A percentile compares a stretch with the other conserved stretches of the same genome.
These are phyloP conservation scores for Microdochium paspali DNA, from an alignment of 2,329 filamentous ascomycete species.

Conservation along the genomic window DNA sequence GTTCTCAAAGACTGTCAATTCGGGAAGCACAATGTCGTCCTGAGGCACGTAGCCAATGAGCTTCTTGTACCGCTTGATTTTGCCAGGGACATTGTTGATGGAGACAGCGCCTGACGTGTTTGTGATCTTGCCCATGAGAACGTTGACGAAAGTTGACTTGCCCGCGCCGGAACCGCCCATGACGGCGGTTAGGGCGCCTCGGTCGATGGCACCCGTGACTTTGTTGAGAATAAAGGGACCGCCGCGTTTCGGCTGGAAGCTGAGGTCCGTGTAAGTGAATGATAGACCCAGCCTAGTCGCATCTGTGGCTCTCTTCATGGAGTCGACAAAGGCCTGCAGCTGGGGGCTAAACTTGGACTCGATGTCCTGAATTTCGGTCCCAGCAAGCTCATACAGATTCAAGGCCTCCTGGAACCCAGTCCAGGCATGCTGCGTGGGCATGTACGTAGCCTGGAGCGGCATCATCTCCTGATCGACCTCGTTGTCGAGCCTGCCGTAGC, in stretches of 20 bases:
- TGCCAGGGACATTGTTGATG: slow-evolving; percentile 40
- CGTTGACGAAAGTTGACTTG: slow-evolving; percentile 50
- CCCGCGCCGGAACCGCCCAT: slow-evolving; percentile 52
- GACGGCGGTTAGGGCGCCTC: slow-evolving; percentile 45
- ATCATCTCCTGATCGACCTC: slow-evolving; percentile 23
- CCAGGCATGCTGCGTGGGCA: slow-evolving; percentile 15
- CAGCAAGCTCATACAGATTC: slow-evolving; percentile 16
- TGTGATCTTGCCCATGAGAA: slow-evolving; percentile 48
- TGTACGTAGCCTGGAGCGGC: slow-evolving; percentile 21
- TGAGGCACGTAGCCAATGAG: slow-evolving; percentile 54
- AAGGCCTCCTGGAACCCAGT: slow-evolving; percentile 27
- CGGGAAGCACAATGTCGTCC: slow-evolving; percentile 49
- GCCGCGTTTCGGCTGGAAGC: slow-evolving; percentile 34
- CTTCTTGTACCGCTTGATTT: slow-evolving; percentile 44
- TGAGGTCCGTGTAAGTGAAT: slow-evolving; percentile 40
- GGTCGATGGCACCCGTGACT: slow-evolving; percentile 43
- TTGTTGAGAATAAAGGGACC: slow-evolving; percentile 37
- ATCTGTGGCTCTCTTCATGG: slow-evolving; percentile 40
- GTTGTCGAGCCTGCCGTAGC: slow-evolving; percentile 22
- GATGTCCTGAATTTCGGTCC: slow-evolving; percentile 14
- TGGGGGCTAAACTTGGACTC: slow-evolving; percentile 24
- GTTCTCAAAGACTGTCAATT: slow-evolving; percentile 53
- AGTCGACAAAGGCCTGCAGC: slow-evolving; percentile 40
- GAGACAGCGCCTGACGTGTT: slow-evolving; percentile 40
- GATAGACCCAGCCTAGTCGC: slow-evolving; percentile 40